Conservation (phyloP, 768 basidiomycete genomes). For the Podaxis pistillaris region DNA sequence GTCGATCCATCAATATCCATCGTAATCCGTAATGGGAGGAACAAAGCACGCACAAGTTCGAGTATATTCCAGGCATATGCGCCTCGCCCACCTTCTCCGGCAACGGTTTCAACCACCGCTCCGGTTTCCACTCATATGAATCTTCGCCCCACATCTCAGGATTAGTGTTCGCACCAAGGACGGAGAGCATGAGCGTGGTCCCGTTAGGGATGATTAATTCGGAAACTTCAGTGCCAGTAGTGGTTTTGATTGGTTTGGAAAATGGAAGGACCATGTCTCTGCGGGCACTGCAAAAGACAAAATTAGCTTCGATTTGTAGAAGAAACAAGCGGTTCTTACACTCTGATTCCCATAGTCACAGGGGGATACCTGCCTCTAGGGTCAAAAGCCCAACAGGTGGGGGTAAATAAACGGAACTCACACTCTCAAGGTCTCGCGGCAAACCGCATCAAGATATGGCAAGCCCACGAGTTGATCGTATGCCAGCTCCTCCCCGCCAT, state of each 20-base stretch:
- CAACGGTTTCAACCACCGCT: slow-evolving; percentile 39
- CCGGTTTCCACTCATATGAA: slow-evolving; percentile 40
- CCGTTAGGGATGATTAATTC: slow-evolving; percentile 41
- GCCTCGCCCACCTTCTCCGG: slow-evolving; percentile 26
- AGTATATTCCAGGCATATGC: slow-evolving; percentile 15
- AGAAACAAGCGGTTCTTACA: slow-evolving; percentile 18
- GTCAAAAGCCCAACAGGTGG: background rate
- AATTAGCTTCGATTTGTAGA: background rate
- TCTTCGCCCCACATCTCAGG: slow-evolving; percentile 40
- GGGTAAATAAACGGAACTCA: slow-evolving; percentile 16
- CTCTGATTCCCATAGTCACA: slow-evolving; percentile 19
- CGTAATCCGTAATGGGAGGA: background rate
- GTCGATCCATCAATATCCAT: background rate
- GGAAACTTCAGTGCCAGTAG: slow-evolving; percentile 30
- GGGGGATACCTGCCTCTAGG: slow-evolving; percentile 23
- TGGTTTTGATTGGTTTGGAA: slow-evolving; percentile 37
- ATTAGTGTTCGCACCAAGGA: slow-evolving; percentile 32
- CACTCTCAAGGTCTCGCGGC: slow-evolving; percentile 39
- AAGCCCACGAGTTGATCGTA: slow-evolving; percentile 37
- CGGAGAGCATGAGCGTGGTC: slow-evolving; percentile 38
- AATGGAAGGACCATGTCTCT: slow-evolving; percentile 38
- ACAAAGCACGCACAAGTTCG: slow-evolving; percentile 14
- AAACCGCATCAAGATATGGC: slow-evolving; percentile 40
- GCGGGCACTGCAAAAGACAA: slow-evolving; percentile 9
- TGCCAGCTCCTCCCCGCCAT: slow-evolving; percentile 23